phyloP scores from a whole-genome alignment of 352 stramenopile species.

The Pythium sukuiense region DNA sequence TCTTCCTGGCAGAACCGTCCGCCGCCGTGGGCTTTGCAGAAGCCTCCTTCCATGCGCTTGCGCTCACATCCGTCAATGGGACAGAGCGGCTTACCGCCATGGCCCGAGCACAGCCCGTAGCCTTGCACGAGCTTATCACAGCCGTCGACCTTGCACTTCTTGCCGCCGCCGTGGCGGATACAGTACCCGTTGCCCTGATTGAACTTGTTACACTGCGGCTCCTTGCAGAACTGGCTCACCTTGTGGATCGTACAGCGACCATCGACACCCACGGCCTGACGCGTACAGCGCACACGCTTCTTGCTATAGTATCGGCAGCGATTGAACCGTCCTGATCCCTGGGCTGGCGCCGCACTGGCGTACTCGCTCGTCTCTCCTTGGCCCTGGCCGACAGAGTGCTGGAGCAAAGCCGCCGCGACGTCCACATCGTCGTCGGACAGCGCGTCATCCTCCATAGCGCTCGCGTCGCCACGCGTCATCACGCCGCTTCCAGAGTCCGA shows the following conservation, averaged over 20 bases:
- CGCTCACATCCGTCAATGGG: slow-evolving; percentile 75
- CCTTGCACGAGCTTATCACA: slow-evolving; percentile 84
- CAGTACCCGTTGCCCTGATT: slow-evolving; percentile 85
- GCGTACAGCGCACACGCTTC: slow-evolving; percentile 62
- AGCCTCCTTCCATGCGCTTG: slow-evolving; percentile 85
- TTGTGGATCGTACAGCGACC: slow-evolving; percentile 81
- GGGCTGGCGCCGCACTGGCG: neutral
- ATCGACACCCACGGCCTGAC: slow-evolving; percentile 67
- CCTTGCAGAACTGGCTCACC: slow-evolving; percentile 81
- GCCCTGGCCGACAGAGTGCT: slow-evolving; percentile 20
- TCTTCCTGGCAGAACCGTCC: slow-evolving; percentile 74
- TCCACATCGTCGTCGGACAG: slow-evolving; percentile 26
- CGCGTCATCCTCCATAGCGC: slow-evolving; percentile 7
- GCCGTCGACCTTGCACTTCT: slow-evolving; percentile 79
- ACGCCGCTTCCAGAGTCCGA: slow-evolving; percentile 15
- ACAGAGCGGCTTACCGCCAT: slow-evolving; percentile 80
- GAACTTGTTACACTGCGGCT: slow-evolving; percentile 79
- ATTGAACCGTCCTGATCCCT: slow-evolving; percentile 25
- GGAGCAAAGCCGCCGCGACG: slow-evolving; percentile 23
- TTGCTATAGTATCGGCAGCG: slow-evolving; percentile 76
- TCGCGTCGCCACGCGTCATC: slow-evolving; percentile 10
- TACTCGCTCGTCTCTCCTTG: slow-evolving; percentile 7
- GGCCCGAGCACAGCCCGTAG: slow-evolving; percentile 82
- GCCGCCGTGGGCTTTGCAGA: slow-evolving; percentile 84
- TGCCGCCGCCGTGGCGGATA: slow-evolving; percentile 83